Evolutionary conservation across 306 rosid genomes (phyloP).

Genomic region (Sechiopsis laciniata): DNA sequence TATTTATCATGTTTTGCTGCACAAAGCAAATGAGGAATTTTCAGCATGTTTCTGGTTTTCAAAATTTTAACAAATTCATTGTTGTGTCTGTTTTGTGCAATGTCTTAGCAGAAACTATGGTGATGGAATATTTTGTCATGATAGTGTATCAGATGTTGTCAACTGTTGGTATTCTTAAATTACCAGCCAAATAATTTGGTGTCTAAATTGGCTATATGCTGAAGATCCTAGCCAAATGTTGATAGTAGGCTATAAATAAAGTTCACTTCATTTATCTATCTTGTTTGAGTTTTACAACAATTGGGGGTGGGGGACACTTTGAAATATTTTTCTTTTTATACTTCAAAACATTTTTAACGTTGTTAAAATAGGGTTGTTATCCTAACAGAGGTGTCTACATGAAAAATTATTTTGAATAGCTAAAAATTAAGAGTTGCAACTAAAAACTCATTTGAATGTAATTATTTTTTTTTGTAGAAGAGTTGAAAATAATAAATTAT

Average conservation of each 20-base stretch:
- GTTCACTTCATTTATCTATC: too few relatives aligned
- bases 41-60: not conserved
- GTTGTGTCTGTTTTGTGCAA: not conserved
- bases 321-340: too few relatives aligned
- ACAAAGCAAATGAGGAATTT: not conserved
- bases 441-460: too few relatives aligned
- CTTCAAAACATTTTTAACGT: too few relatives aligned
- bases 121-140: not conserved
- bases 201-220: not conserved
- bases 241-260: not conserved
- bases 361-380: too few relatives aligned
- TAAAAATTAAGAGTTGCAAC: too few relatives aligned
- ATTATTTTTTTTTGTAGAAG: too few relatives aligned
- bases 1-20: not conserved
- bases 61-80: constrained; percentile 3
- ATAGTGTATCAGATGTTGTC: not conserved
- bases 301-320: too few relatives aligned
- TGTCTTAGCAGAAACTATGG: not conserved
- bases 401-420: too few relatives aligned
- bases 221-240: not conserved
- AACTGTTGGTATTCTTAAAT: not conserved
- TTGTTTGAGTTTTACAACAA: too few relatives aligned
- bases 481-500: too few relatives aligned
- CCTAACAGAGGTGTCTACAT: too few relatives aligned
- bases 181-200: not conserved